Conservation (phyloP, 805 yeast genomes). For the Myxozyma lipomycoides region DNA sequence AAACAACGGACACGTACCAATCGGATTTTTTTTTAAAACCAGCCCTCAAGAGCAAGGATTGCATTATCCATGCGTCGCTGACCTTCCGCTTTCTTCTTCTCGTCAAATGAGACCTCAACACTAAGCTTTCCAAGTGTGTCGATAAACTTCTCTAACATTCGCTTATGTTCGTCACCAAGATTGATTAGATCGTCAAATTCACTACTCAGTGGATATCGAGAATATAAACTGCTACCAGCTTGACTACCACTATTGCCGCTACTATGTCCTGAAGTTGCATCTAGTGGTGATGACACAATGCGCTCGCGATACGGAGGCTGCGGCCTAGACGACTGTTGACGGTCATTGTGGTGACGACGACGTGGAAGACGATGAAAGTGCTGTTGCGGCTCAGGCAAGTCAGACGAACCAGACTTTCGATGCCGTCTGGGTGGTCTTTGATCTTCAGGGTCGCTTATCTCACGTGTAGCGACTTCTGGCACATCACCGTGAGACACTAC, state of each 20-base stretch:
- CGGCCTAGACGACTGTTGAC: not conserved
- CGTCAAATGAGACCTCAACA: constrained; percentile 86
- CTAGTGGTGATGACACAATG: constrained; percentile 7
- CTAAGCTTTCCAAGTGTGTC: constrained; percentile 82
- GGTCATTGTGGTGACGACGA: not conserved
- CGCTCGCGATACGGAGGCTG: constrained; percentile 9
- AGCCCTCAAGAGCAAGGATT: constrained; percentile 82
- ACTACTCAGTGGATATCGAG: constrained; percentile 3
- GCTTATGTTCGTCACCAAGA: constrained; percentile 30
- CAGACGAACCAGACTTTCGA: too few species aligned
- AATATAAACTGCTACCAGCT: not conserved
- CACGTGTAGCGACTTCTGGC: too few species aligned
- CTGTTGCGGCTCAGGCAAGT: not conserved
- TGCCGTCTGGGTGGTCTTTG: too few species aligned
- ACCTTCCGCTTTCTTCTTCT: constrained; percentile 75
- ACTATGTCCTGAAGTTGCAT: not conserved
- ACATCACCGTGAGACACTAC: too few species aligned
- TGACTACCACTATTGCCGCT: not conserved
- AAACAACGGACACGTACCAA: too few species aligned
- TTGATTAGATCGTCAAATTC: constrained; percentile 19
- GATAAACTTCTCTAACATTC: constrained; percentile 73
- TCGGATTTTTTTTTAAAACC: too few species aligned
- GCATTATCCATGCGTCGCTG: constrained; percentile 76
- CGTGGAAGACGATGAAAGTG: not conserved
- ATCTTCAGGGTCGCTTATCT: too few species aligned